Evolutionary conservation across 768 basidiomycete species (phyloP).

Genomic region (Mycena epipterygia): DNA sequence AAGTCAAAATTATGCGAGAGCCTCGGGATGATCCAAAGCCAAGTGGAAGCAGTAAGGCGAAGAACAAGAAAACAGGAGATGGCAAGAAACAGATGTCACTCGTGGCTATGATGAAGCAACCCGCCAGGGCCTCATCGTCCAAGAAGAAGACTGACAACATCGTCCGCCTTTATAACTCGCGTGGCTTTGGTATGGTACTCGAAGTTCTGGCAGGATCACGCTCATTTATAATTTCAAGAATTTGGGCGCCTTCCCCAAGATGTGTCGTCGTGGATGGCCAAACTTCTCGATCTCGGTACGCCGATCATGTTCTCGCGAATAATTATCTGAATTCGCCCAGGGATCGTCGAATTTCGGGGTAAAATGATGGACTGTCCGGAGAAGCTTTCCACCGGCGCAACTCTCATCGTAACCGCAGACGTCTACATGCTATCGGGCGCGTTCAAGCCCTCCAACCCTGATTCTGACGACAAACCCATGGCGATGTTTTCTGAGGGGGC

Average conservation of each 20-base stretch:
- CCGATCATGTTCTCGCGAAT: background rate
- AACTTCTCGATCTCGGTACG: slow-evolving; percentile 78
- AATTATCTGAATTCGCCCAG: slow-evolving; percentile 47
- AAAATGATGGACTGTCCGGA: slow-evolving; percentile 86
- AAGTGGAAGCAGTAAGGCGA: slow-evolving; percentile 44
- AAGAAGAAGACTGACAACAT: slow-evolving; percentile 74
- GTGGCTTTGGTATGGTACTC: slow-evolving; percentile 71
- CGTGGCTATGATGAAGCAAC: slow-evolving; percentile 75
- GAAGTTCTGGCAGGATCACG: background rate
- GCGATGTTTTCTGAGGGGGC: slow-evolving; percentile 79
- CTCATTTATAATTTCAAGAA: slow-evolving; percentile 56
- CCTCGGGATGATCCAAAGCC: slow-evolving; percentile 50
- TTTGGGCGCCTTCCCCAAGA: slow-evolving; percentile 84
- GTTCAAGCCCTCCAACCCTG: slow-evolving; percentile 65
- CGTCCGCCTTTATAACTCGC: slow-evolving; percentile 73
- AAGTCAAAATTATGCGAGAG: slow-evolving; percentile 71
- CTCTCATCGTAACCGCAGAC: slow-evolving; percentile 82
- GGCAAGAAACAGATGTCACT: slow-evolving; percentile 78
- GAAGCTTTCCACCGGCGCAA: slow-evolving; percentile 78
- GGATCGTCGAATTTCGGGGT: slow-evolving; percentile 74
- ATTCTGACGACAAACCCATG: slow-evolving; percentile 47
- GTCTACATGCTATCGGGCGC: slow-evolving; percentile 79
- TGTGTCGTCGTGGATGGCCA: slow-evolving; percentile 79
- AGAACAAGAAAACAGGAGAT: slow-evolving; percentile 51
- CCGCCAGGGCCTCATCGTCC: slow-evolving; percentile 49